Evolutionary conservation across 495 filamentous ascomycete species (phyloP).

Genomic region (Tuber magnatum): DNA sequence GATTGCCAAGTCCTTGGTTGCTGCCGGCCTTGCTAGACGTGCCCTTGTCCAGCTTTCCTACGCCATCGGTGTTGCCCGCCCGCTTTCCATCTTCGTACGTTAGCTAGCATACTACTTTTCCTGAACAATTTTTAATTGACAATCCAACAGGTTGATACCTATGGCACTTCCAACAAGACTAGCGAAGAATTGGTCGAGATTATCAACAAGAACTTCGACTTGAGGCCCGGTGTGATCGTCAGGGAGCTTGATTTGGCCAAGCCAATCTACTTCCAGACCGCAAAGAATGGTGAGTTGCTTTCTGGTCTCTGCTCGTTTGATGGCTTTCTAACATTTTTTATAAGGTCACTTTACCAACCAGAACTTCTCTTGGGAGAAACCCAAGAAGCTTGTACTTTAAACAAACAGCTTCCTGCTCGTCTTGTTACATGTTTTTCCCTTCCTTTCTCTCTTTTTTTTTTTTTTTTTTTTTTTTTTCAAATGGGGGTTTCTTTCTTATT

Average conservation of each 20-base stretch:
- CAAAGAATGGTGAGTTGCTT: slow-evolving; percentile 71
- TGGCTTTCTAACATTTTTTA: slow-evolving; percentile 12
- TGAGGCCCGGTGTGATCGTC: slow-evolving; percentile 96
- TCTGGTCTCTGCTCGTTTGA: neutral
- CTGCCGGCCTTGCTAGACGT: slow-evolving; percentile 79
- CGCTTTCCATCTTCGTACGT: slow-evolving; percentile 74
- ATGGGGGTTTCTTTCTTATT: slow-evolving; percentile 18
- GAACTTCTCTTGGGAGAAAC: slow-evolving; percentile 95
- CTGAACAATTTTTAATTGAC: slow-evolving; percentile 16
- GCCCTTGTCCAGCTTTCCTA: slow-evolving; percentile 95
- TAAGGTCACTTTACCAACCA: slow-evolving; percentile 89
- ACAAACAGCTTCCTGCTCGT: slow-evolving; percentile 33
- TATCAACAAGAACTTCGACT: slow-evolving; percentile 90
- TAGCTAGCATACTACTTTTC: slow-evolving; percentile 55
- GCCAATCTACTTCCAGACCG: slow-evolving; percentile 96
- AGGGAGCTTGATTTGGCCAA: slow-evolving; percentile 90
- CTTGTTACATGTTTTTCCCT: slow-evolving; percentile 13
- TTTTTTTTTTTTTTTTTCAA: slow-evolving; percentile 13
- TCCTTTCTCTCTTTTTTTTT: neutral
- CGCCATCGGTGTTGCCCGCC: slow-evolving; percentile 97
- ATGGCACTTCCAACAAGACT: slow-evolving; percentile 67
- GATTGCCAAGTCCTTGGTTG: slow-evolving; percentile 96
- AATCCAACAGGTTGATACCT: slow-evolving; percentile 51
- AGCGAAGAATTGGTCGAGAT: slow-evolving; percentile 83
- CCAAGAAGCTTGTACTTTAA: slow-evolving; percentile 87